These are phyloP conservation scores for Zelonia costaricensis DNA, from an alignment of 208 protist genomes.

Conservation along the genomic window DNA sequence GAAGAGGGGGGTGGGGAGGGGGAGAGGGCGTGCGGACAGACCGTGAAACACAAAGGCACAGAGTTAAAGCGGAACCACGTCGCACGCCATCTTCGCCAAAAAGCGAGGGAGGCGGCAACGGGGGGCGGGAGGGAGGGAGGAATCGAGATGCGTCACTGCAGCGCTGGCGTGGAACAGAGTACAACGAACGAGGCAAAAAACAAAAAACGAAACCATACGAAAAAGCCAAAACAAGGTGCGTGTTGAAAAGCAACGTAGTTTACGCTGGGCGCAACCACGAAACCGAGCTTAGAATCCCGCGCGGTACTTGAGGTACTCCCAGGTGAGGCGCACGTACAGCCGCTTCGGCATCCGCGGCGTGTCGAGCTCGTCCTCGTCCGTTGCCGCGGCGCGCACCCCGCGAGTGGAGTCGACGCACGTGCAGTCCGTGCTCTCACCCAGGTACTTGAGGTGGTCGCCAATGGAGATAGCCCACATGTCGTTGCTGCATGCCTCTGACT, in stretches of 20 bases:
- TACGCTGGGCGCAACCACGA: neutral
- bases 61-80: too few relatives aligned
- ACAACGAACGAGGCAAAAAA: too few relatives aligned
- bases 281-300: neutral
- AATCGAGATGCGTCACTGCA: too few relatives aligned
- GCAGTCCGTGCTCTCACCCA: constrained; percentile 39
- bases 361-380: neutral
- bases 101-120: too few relatives aligned
- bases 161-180: too few relatives aligned
- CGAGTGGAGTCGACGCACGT: constrained; percentile 9
- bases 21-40: too few relatives aligned
- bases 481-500: constrained; percentile 48
- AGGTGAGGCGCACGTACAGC: constrained; percentile 2
- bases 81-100: too few relatives aligned
- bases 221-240: neutral
- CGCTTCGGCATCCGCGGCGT: constrained; percentile 1
- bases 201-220: too few relatives aligned
- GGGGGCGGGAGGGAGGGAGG: too few relatives aligned
- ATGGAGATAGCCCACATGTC: constrained; percentile 19
- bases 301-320: neutral
- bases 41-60: too few relatives aligned
- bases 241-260: neutral
- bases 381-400: neutral
- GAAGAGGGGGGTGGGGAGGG: too few relatives aligned
- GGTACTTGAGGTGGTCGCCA: constrained; percentile 51